Evolutionary conservation across 306 rosid species (phyloP).

Genomic region (Vigna nakashimae): DNA sequence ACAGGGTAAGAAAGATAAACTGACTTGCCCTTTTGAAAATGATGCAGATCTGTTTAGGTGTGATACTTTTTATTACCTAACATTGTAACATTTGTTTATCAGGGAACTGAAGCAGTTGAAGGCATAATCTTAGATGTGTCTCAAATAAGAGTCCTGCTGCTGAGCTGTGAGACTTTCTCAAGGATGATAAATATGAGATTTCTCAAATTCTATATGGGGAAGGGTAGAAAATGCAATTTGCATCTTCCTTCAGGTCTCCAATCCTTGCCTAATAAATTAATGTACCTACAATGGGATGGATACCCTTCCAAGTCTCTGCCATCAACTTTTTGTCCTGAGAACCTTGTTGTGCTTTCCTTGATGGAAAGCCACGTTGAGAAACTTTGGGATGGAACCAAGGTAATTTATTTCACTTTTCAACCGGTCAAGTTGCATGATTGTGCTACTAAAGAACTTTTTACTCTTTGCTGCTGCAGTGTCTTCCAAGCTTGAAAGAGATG

Average conservation of each 20-base stretch:
- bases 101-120: constrained; percentile 43
- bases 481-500: constrained; percentile 34
- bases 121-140: constrained; percentile 34
- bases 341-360: constrained; percentile 37
- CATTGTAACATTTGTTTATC: not conserved
- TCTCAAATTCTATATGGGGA: constrained; percentile 24
- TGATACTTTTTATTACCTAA: constrained; percentile 8
- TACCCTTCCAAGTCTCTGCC: constrained; percentile 44
- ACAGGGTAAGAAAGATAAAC: constrained; percentile 34
- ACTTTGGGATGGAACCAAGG: constrained; percentile 41
- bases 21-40: not conserved
- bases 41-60: not conserved
- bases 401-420: constrained; percentile 9
- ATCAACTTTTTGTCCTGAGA: constrained; percentile 18
- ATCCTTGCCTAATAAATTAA: constrained; percentile 30
- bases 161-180: constrained; percentile 27
- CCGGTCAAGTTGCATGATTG: not conserved
- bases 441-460: not conserved
- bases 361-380: constrained; percentile 21
- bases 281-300: constrained; percentile 34
- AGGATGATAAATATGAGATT: constrained; percentile 38
- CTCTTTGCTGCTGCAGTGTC: constrained; percentile 31
- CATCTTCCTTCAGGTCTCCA: constrained; percentile 18
- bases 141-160: constrained; percentile 13
- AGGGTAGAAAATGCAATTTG: constrained; percentile 29